Conservation (phyloP, 1,284 basidiomycete genomes). For the Dichomitus squalens region DNA sequence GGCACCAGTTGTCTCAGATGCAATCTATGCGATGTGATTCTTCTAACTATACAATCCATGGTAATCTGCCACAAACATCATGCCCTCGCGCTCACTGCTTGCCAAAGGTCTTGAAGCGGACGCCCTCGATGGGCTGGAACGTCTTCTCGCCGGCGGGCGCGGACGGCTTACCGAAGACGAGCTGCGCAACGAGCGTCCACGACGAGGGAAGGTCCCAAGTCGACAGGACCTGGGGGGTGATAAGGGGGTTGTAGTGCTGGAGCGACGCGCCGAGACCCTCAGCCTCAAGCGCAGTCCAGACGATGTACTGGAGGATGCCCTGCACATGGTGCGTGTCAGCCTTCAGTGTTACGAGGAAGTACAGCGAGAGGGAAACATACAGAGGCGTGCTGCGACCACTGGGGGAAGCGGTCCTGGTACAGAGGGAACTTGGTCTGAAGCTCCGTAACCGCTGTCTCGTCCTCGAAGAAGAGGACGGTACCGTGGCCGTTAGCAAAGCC, state of each 20-base stretch:
- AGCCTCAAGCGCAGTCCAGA: slow-evolving; percentile 29
- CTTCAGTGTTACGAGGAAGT: neutral
- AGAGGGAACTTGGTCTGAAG: slow-evolving; percentile 26
- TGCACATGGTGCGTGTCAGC: slow-evolving; percentile 6
- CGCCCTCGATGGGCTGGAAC: slow-evolving; percentile 27
- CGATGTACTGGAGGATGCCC: slow-evolving; percentile 29
- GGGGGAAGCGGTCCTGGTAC: slow-evolving; percentile 29
- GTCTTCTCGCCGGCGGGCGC: slow-evolving; percentile 24
- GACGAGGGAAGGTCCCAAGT: slow-evolving; percentile 28
- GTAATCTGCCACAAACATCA: neutral
- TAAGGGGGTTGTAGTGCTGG: slow-evolving; percentile 33
- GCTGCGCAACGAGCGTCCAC: slow-evolving; percentile 27
- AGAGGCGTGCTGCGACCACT: slow-evolving; percentile 26
- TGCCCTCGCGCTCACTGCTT: slow-evolving; percentile 13
- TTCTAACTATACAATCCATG: neutral
- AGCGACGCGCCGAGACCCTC: slow-evolving; percentile 30
- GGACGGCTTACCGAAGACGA: slow-evolving; percentile 28
- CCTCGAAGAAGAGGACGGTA: slow-evolving; percentile 32
- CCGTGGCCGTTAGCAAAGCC: slow-evolving; percentile 29
- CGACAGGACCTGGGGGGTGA: slow-evolving; percentile 24
- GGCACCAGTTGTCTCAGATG: neutral
- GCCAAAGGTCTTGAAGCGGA: slow-evolving; percentile 29
- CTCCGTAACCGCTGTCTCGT: slow-evolving; percentile 23
- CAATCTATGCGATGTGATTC: neutral
- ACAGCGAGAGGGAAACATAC: slow-evolving; percentile 12